Conservation (phyloP, 2,329 filamentous ascomycete species). For the Trichoderma cornu-damae region DNA sequence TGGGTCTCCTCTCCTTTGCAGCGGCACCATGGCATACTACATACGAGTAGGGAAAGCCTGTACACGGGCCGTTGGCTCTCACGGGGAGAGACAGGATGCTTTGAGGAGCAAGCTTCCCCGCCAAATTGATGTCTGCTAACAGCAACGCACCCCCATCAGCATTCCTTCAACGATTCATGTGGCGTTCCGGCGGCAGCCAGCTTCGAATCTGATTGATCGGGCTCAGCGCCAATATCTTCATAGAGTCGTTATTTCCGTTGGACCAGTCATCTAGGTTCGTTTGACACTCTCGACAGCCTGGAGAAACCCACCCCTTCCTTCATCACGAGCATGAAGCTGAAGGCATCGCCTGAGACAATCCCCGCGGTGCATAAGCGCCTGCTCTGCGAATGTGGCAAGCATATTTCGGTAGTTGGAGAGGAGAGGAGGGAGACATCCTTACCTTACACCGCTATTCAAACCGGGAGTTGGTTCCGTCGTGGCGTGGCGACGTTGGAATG, state of each 20-base stretch:
- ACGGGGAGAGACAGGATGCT: background rate
- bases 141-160: background rate
- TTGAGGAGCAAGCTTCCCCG: background rate
- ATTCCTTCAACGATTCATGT: background rate
- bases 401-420: background rate
- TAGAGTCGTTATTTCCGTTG: background rate
- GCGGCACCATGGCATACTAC: background rate
- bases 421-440: background rate
- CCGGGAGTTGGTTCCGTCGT: background rate
- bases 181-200: background rate
- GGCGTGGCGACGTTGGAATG: background rate
- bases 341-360: conserved; percentile 3
- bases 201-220: background rate
- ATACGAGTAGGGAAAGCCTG: background rate
- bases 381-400: background rate
- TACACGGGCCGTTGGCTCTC: background rate
- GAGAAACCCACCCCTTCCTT: conserved; percentile 11
- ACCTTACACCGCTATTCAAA: conserved; percentile 4
- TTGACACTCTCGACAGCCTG: background rate
- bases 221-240: background rate
- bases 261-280: background rate
- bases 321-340: background rate
- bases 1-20: background rate
- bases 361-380: background rate
- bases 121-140: background rate